Evolutionary conservation across 2,329 filamentous ascomycete genomes (phyloP).

Genomic region (Pyricularia grisea): DNA sequence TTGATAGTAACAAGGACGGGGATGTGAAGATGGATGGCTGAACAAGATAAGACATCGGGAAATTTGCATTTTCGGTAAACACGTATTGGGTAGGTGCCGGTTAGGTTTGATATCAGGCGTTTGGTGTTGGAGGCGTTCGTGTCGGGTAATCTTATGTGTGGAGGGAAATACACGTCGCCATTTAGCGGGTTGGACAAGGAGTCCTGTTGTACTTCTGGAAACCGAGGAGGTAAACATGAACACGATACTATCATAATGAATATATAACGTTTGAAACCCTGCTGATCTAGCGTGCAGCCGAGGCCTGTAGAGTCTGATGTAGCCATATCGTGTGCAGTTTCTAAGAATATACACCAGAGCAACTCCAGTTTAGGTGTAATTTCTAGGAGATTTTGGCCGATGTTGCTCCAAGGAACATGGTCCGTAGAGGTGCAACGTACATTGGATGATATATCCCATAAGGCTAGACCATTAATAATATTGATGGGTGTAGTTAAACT

Average conservation of each 20-base stretch:
- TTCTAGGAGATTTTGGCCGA: neutral
- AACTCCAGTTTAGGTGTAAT: neutral
- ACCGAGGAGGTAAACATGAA: neutral
- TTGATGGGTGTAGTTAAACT: neutral
- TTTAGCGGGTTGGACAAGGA: neutral
- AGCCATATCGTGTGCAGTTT: neutral
- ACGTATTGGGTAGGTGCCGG: neutral
- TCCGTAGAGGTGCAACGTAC: no score
- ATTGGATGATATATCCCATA: neutral
- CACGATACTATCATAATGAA: neutral
- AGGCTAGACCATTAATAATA: neutral
- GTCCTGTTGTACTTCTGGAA: neutral
- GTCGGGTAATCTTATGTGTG: neutral
- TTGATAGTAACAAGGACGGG: constrained; percentile 42
- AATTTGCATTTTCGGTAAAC: neutral
- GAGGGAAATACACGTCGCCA: neutral
- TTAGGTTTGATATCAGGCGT: neutral
- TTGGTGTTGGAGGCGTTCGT: neutral
- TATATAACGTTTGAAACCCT: neutral
- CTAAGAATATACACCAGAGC: neutral
- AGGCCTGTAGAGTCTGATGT: neutral
- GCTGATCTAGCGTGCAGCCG: neutral
- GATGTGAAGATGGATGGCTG: constrained; percentile 51
- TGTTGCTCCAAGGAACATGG: neutral
- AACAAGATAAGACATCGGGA: constrained; percentile 5